Evolutionary conservation across 176 grass and related monocot genomes (phyloP).

Genomic region (Musa troglodytarum): DNA sequence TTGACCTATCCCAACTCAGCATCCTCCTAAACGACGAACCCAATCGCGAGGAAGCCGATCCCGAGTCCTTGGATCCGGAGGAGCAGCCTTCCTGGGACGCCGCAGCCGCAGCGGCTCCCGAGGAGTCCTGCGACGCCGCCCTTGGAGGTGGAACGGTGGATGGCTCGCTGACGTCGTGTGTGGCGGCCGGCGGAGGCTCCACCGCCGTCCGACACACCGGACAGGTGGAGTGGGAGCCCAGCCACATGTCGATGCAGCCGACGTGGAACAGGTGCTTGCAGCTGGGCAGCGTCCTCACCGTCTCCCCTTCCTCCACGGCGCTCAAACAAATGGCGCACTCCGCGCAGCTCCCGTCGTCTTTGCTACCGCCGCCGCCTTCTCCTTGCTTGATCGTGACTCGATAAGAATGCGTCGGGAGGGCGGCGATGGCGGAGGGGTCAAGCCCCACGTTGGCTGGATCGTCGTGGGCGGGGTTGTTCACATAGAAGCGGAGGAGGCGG

Average conservation of each 20-base stretch:
- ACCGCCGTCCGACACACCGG: conserved; percentile 7
- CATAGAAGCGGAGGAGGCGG: not conserved
- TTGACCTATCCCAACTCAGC: conserved; percentile 8
- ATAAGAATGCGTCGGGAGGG: not conserved
- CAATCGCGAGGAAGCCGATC: not conserved
- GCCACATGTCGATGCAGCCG: conserved; percentile 14
- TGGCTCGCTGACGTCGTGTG: not conserved
- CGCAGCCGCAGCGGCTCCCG: not conserved
- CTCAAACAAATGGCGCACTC: conserved; percentile 14
- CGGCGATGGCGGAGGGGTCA: conserved; percentile 8
- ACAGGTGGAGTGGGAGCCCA: conserved; percentile 9
- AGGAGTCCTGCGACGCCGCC: not conserved
- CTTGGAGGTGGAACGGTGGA: not conserved
- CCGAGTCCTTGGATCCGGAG: not conserved
- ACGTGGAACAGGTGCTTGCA: conserved; percentile 15
- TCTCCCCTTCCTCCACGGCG: conserved; percentile 6
- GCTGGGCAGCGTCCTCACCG: not conserved
- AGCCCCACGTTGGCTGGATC: not conserved
- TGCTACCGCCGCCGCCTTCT: not conserved
- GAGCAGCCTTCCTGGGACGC: not conserved
- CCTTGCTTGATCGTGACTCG: not conserved
- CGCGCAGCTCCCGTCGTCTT: not conserved
- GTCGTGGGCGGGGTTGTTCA: not conserved
- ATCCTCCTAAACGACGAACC: not conserved
- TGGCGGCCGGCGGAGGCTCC: not conserved